Conservation (phyloP, 2,329 filamentous ascomycete genomes). For the Orbilia oligospora region DNA sequence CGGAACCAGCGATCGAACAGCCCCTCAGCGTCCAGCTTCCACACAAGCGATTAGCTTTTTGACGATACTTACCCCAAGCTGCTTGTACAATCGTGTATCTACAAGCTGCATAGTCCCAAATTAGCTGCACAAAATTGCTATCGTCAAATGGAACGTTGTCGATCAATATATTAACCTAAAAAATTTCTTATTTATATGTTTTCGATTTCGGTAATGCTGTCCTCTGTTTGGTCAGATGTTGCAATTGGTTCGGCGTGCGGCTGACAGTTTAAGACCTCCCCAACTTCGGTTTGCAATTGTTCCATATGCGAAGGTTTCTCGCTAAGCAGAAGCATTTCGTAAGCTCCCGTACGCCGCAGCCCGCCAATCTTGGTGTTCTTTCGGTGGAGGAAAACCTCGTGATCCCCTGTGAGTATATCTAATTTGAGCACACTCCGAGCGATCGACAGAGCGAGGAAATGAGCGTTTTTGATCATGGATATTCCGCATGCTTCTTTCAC, state of each 20-base stretch:
- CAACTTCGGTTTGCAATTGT: constrained; percentile 52
- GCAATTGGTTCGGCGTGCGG: constrained; percentile 45
- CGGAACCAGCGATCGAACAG: constrained; percentile 32
- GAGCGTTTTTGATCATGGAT: constrained; percentile 43
- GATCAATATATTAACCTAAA: constrained; percentile 48
- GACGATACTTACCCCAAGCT: constrained; percentile 30
- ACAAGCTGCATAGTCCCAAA: constrained; percentile 53
- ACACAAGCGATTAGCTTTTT: constrained; percentile 26
- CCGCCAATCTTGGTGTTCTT: constrained; percentile 50
- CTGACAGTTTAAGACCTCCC: constrained; percentile 42
- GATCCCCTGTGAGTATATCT: constrained; percentile 60
- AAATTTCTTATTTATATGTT: no score
- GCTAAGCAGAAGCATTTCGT: constrained; percentile 29
- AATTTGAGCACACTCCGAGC: constrained; percentile 58
- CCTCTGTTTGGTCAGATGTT: constrained; percentile 51
- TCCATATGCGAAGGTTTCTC: constrained; percentile 26
- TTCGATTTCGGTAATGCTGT: constrained; percentile 50
- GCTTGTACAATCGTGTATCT: constrained; percentile 28
- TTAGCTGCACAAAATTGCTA: constrained; percentile 46
- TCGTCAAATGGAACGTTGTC: constrained; percentile 58
- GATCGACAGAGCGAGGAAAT: constrained; percentile 60
- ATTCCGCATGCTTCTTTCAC: constrained; percentile 20
- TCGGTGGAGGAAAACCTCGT: constrained; percentile 55
- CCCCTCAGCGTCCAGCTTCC: constrained; percentile 45
- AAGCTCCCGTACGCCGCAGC: constrained; percentile 46